Evolutionary conservation across 768 basidiomycete species (phyloP).

Genomic region (Hebeloma cylindrosporum): DNA sequence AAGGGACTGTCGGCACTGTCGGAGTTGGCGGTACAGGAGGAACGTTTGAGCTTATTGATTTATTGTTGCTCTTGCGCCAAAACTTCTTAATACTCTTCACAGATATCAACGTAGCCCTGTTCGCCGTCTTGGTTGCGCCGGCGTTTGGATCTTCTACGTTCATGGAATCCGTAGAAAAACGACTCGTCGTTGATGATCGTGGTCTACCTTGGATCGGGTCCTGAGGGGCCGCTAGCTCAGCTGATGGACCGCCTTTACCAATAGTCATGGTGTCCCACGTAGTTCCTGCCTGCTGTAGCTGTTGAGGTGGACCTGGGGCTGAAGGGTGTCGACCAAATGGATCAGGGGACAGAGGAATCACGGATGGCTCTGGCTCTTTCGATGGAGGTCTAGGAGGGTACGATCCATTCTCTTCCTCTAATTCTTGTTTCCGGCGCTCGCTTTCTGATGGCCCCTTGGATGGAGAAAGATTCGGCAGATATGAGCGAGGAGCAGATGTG

Average conservation of each 20-base stretch:
- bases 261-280: slow-evolving; percentile 45
- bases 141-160: slow-evolving; percentile 35
- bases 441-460: slow-evolving; percentile 41
- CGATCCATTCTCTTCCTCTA: slow-evolving; percentile 49
- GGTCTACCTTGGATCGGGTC: slow-evolving; percentile 16
- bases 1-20: slow-evolving; percentile 19
- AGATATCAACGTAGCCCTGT: slow-evolving; percentile 60
- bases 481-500: slow-evolving; percentile 56
- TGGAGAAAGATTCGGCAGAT: slow-evolving; percentile 26
- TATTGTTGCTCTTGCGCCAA: slow-evolving; percentile 75
- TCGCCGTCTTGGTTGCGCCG: slow-evolving; percentile 35
- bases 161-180: slow-evolving; percentile 77
- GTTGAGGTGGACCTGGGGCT: slow-evolving; percentile 25
- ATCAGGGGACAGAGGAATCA: slow-evolving; percentile 85
- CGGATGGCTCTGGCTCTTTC: slow-evolving; percentile 21
- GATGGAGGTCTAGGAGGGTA: slow-evolving; percentile 42
- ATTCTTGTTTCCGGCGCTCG: slow-evolving; percentile 46
- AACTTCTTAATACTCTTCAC: slow-evolving; percentile 74
- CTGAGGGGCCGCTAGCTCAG: slow-evolving; percentile 6
- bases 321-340: slow-evolving; percentile 78
- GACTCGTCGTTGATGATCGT: slow-evolving; percentile 45
- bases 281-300: slow-evolving; percentile 23
- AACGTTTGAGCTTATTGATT: slow-evolving; percentile 41
- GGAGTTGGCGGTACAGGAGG: slow-evolving; percentile 44
- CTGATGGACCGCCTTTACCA: slow-evolving; percentile 11